A percentile compares a stretch with the other conserved stretches of the same genome.
These are phyloP conservation scores for Asterionellopsis glacialis DNA, from an alignment of 108 stramenopile genomes.

Conservation along the genomic window DNA sequence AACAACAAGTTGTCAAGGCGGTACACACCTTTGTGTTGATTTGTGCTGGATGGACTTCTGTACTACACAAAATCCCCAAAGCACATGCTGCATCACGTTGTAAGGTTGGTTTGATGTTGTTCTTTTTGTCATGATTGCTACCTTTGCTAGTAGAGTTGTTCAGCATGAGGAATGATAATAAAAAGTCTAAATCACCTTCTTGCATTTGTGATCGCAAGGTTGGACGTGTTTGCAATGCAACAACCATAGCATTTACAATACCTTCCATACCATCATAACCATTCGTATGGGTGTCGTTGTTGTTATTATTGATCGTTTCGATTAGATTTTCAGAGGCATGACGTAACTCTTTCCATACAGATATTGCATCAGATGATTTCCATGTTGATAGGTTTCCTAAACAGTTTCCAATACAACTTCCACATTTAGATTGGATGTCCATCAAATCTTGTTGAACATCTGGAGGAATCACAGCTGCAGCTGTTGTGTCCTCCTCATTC, in stretches of 20 bases:
- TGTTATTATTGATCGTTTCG: background rate
- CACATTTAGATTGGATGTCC: conserved; percentile 38
- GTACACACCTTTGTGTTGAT: conserved; percentile 29
- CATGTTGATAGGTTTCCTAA: background rate
- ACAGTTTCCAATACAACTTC: conserved; percentile 32
- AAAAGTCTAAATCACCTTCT: conserved; percentile 2
- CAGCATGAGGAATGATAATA: background rate
- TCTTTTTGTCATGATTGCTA: too few species aligned
- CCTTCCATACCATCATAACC: conserved; percentile 3
- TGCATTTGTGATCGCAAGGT: background rate
- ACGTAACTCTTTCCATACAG: conserved; percentile 1
- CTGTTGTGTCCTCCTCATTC: background rate
- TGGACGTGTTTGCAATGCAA: conserved; percentile 2
- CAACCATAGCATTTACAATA: conserved; percentile 9
- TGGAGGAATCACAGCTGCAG: conserved; percentile 5
- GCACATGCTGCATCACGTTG: conserved; percentile 32
- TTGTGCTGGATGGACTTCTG: conserved; percentile 20
- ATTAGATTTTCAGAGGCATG: background rate
- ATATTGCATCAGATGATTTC: background rate
- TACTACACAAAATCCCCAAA: conserved; percentile 32
- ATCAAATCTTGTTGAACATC: conserved; percentile 30
- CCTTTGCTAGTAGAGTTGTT: background rate
- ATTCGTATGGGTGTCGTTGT: background rate
- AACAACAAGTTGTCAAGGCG: conserved; percentile 13
- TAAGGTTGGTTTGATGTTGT: conserved; percentile 1